These are phyloP conservation scores for Amanita pseudoporphyria DNA, from an alignment of 768 basidiomycete genomes.

Conservation along the genomic window DNA sequence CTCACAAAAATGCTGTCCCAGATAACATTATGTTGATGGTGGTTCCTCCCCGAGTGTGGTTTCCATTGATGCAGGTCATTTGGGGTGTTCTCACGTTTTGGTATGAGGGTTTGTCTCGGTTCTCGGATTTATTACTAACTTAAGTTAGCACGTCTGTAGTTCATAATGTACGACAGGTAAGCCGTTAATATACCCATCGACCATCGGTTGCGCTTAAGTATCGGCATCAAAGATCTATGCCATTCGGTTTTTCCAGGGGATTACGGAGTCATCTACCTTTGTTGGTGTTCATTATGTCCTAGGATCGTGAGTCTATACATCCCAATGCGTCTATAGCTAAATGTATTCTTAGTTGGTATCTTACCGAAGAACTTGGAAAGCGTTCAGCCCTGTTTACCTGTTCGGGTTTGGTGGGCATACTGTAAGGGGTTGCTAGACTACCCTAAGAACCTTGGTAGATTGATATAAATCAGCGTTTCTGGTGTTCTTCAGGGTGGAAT, in stretches of 20 bases:
- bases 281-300: slow-evolving; percentile 67
- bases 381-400: slow-evolving; percentile 65
- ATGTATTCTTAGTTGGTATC: slow-evolving; percentile 47
- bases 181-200: too few species aligned
- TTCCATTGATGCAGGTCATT: slow-evolving; percentile 53
- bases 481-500: slow-evolving; percentile 57
- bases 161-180: slow-evolving; percentile 45
- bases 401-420: slow-evolving; percentile 48
- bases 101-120: slow-evolving; percentile 19
- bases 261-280: slow-evolving; percentile 69
- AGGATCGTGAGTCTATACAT: slow-evolving; percentile 52
- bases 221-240: slow-evolving; percentile 62
- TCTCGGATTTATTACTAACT: neutral
- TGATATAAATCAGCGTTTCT: slow-evolving; percentile 37
- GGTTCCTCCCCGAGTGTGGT: slow-evolving; percentile 54
- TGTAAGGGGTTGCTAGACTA: slow-evolving; percentile 27
- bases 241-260: slow-evolving; percentile 65
- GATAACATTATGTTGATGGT: slow-evolving; percentile 62
- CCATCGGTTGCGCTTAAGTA: too few species aligned
- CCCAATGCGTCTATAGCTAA: neutral
- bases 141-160: slow-evolving; percentile 44
- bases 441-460: neutral
- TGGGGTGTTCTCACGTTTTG: slow-evolving; percentile 63
- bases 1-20: slow-evolving; percentile 12
- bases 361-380: slow-evolving; percentile 57